Evolutionary conservation across 1,284 basidiomycete species (phyloP), one percentile per base, ranked within the genome.

Genomic region (Anthracocystis panici-leucophaei): DNA sequence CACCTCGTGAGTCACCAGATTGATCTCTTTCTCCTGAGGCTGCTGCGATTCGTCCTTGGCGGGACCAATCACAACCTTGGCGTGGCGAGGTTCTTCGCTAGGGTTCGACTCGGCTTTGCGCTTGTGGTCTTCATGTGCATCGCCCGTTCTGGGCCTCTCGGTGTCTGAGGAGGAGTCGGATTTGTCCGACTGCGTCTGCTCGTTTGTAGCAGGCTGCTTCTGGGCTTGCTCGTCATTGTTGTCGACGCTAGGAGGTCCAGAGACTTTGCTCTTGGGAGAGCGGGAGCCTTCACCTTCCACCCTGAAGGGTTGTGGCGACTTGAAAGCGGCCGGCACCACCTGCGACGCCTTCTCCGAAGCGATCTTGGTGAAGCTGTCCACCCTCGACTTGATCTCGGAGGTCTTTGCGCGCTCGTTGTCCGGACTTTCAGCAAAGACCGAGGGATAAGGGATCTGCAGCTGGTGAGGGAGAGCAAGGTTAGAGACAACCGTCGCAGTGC

Each of bases 401-500:
- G 44, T 21, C 21, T 53, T 59, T 29, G n/a, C 35, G 2, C 48
- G 44, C 9, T 49, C 49, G 25, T 42, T 27, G n/a, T 29, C 38
- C 18, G 52, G 51, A 7, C 27, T 31, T 23, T 65, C 62, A n/a
- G 51, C 33, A 41, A 66, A 75, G n/a, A 75, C 57, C 46, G 59
- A 65, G 3, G 72, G 72, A 21, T 70, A 70, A 4, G 72, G 72
- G 14, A 75, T 56, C 63, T 75, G 72, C 20, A 75, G 49, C 48
- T 59, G 48, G 0, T 59, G 48, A 40, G 72, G 72, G 16, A 75
- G 60, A 21, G 56, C 58, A 8, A 70, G 51, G 41, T 75, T 75
- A 45, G 50, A 40, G 4, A 75, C 31, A 11, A 63, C 63, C 2
- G 66, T 70, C 3, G 62, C 52, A 5, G 66, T 70, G 29, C 62